Conservation (phyloP, 140 eudicot species). For the Anethum foeniculum region DNA sequence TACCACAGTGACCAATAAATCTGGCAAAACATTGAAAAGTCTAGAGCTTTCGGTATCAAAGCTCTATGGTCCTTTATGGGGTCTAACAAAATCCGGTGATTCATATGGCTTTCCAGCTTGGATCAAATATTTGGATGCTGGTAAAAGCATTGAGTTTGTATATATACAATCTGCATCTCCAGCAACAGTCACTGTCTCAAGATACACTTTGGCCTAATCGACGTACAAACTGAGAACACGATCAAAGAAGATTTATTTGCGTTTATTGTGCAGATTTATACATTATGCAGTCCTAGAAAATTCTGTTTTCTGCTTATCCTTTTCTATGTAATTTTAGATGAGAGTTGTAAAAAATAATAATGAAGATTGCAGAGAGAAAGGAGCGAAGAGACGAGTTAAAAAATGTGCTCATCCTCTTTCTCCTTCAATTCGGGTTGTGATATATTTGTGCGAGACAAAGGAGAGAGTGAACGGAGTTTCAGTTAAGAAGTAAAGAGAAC, state of each 20-base stretch:
- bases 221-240: slow-evolving; percentile 14
- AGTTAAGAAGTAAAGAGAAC: slow-evolving; percentile 26
- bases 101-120: slow-evolving; percentile 60
- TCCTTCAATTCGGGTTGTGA: slow-evolving; percentile 28
- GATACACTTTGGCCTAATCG: slow-evolving; percentile 55
- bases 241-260: background rate
- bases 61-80: slow-evolving; percentile 93
- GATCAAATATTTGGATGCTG: slow-evolving; percentile 59
- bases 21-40: slow-evolving; percentile 54
- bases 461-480: slow-evolving; percentile 9
- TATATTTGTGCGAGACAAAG: slow-evolving; percentile 16
- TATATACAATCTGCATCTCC: slow-evolving; percentile 66
- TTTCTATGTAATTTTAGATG: slow-evolving; percentile 21
- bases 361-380: slow-evolving; percentile 54
- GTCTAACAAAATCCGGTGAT: slow-evolving; percentile 57
- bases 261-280: slow-evolving; percentile 20
- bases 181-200: slow-evolving; percentile 51
- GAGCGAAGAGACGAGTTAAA: slow-evolving; percentile 64
- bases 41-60: slow-evolving; percentile 55
- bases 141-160: slow-evolving; percentile 73
- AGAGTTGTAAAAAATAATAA: slow-evolving; percentile 19
- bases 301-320: background rate
- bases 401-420: slow-evolving; percentile 85
- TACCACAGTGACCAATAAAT: slow-evolving; percentile 59
- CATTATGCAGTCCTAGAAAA: slow-evolving; percentile 20